Base-by-base conservation (phyloP, 352 stramenopile genomes). In the Phytopythium litorale region DNA sequence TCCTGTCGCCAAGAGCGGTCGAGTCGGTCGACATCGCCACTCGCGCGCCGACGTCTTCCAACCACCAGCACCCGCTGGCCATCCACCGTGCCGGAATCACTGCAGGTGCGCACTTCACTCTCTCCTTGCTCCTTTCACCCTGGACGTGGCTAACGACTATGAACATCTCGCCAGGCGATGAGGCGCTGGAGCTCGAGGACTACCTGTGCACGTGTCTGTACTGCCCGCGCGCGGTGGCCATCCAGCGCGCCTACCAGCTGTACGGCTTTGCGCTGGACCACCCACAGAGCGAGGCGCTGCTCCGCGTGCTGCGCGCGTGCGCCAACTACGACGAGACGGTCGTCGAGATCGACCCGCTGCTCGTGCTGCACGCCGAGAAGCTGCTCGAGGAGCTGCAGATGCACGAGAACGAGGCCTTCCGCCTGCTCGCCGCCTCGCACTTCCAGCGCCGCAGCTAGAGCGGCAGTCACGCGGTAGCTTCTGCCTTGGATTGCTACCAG, bases 251-350 rank as follows among this genome's bases (percentile, higher is more conserved):
- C 2, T 81, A 87, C 52, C 62, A 77, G 42, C 64, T 79, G 35
- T 78, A 78, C 30, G 63, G 71, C 51, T 73, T 79, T 30, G 54
- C 74, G 40, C 56, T 78, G 21, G 62, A 83, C 48, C 62, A 73
- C 50, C 64, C 56, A 0, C 58, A 80, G 35, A 73, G 61, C 50
- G 58, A 72, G 16, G 60, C 64, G 7, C 35, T 92, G 13, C 63
- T 83, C 9, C 78, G 79, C 25, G 72, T 92, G 3, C 62, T 92
- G 30, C 79, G 76, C 16, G 84, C 73, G 0, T 89, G 75, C 28
- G 75, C 74, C 15, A 91, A 84, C 35, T 92, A 89, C 62, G 78
- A 92, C 49, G 84, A 92, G 64, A 88, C 79, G 9, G 71, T 78
- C 58, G 23, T 78, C 51, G 64, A 78, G 64, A 53, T 71, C 46